Conservation (phyloP, 1,284 basidiomycete species). For the Apiotrichum gracile region DNA sequence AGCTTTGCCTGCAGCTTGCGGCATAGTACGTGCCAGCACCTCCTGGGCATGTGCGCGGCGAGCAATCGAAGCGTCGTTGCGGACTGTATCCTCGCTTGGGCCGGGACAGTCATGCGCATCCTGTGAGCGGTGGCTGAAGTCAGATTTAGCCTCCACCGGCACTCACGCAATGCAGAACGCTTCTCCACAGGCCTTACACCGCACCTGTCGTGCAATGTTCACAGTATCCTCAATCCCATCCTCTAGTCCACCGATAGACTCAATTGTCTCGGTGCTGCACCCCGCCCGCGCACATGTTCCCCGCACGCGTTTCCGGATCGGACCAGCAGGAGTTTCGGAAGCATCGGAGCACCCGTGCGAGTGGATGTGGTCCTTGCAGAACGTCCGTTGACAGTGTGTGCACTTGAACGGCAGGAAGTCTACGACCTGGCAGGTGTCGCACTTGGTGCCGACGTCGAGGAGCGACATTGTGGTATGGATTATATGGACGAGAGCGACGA, state of each 20-base stretch:
- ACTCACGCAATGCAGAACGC: constrained; percentile 37
- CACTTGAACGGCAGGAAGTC: constrained; percentile 43
- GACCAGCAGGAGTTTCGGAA: constrained; percentile 6
- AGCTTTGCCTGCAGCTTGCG: constrained; percentile 15
- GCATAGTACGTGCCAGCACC: constrained; percentile 31
- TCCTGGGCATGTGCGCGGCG: constrained; percentile 25
- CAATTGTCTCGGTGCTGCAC: constrained; percentile 33
- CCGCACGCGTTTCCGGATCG: constrained; percentile 11
- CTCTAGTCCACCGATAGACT: constrained; percentile 27
- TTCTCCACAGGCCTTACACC: constrained; percentile 28
- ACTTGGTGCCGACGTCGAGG: constrained; percentile 31
- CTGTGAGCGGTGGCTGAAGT: constrained; percentile 28
- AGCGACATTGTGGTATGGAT: constrained; percentile 22
- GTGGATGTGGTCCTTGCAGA: constrained; percentile 33
- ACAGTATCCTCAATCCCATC: constrained; percentile 7
- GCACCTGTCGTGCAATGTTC: constrained; percentile 27
- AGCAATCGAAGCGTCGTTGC: constrained; percentile 23
- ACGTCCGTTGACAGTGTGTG: constrained; percentile 21
- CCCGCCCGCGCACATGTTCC: constrained; percentile 20
- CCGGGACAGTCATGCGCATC: constrained; percentile 30
- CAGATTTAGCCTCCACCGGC: background rate
- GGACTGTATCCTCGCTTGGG: constrained; percentile 21
- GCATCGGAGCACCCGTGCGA: constrained; percentile 21
- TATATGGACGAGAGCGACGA: background rate
- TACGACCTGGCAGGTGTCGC: constrained; percentile 27